Percentiles rank a stretch among this genome's conserved stretches.
phyloP scores from a whole-genome alignment of 2,329 filamentous ascomycete species.

The Zymoseptoria brevis region DNA sequence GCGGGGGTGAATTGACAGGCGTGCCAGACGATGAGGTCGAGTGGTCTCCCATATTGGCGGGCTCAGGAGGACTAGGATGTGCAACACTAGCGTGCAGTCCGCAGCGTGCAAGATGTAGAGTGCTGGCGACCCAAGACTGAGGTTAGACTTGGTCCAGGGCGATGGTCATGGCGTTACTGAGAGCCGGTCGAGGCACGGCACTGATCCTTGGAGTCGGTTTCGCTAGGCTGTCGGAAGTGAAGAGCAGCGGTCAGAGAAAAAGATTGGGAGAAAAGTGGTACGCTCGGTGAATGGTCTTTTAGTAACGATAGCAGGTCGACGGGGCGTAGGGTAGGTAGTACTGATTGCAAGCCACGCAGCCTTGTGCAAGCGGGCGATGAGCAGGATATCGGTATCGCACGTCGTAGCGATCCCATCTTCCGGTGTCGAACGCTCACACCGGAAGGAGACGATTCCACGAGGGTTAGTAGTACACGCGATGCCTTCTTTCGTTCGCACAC shows the following conservation, averaged over 20 bases:
- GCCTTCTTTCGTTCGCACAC: not conserved
- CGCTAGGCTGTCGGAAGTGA: not conserved
- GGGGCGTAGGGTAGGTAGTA: not conserved
- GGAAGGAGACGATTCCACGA: not conserved
- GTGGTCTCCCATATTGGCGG: slow-evolving; percentile 9
- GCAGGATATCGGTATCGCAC: not conserved
- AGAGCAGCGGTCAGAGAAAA: not conserved
- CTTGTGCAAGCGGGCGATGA: not conserved
- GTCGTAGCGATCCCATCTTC: not conserved
- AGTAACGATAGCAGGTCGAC: not conserved
- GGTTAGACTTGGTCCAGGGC: not conserved
- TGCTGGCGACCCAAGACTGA: not conserved
- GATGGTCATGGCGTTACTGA: not conserved
- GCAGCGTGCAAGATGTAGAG: not conserved
- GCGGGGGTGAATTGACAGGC: not conserved
- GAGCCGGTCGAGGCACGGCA: not conserved
- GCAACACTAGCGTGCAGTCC: not conserved
- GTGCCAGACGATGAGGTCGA: slow-evolving; percentile 3
- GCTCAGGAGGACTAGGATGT: not conserved
- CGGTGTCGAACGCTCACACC: not conserved
- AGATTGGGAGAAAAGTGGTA: not conserved
- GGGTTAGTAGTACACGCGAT: not conserved
- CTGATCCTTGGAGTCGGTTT: not conserved
- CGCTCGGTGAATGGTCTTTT: not conserved
- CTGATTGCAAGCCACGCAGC: not conserved